Base-by-base conservation (phyloP, 805 yeast genomes). In the Yamadazyma olivae region DNA sequence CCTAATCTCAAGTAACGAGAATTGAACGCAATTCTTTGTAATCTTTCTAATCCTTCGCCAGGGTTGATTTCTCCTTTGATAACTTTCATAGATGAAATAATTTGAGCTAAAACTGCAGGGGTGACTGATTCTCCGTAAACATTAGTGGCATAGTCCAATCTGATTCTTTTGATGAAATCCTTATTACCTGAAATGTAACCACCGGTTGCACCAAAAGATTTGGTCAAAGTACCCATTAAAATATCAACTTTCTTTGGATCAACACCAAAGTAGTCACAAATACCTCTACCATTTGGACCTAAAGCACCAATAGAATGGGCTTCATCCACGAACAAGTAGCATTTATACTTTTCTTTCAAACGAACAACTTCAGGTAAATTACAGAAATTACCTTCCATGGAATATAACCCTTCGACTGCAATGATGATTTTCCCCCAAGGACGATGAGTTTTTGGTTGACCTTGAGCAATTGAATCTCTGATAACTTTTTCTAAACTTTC, bases 231-330 rank as follows among this genome's bases (percentile, higher is more conserved):
- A 33, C 99, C 99, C 99, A 93, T 93, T 47, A 93, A 64, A 44
- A 93, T 67, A 63, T 93, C 99, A 39, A 93, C 70, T 29, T 77
- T 77, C 9, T 64, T 57, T 27, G 98, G 91, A 45, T 79, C 74
- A 32, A 93, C 77, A 36, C 82, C 83, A 59, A 85, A 93, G 64
- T 87, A 86, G 54, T 93, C 98, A 67, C 97, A 90, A 24, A 93
- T 83, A 54, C 99, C 99, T 54, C 85, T 81, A 30, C 99, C 99
- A 35, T 65, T 64, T 29, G 95, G 93, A 19, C 99, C 99, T 65
- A 93, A 74, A n/a, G 99, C 99, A 51, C 99, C 99, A 53, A 93
- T 83, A 4, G 98, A 91, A 61, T 93, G 99, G 9, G 99, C 99
- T 61, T 93, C 99, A 59, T 93, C 99, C 43, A 95, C 85, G 54